phyloP scores from a whole-genome alignment of 768 basidiomycete genomes.

The Mycena filopes region DNA sequence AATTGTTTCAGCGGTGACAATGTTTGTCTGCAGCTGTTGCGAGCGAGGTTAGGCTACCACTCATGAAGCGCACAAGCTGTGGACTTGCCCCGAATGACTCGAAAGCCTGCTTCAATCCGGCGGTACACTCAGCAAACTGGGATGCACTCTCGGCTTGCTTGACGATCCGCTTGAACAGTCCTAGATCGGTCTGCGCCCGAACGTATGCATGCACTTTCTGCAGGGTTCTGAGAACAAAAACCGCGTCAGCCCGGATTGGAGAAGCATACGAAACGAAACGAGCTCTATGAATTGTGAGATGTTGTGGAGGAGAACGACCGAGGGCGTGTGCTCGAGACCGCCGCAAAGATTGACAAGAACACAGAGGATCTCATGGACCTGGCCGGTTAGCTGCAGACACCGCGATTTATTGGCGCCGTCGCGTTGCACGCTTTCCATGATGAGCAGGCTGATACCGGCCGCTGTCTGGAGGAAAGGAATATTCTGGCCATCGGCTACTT shows the following conservation, averaged over 20 bases:
- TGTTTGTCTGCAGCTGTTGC: background rate
- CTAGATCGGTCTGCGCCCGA: background rate
- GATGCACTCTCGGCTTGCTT: background rate
- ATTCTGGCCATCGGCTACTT: background rate
- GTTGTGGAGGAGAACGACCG: background rate
- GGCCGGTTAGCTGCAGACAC: background rate
- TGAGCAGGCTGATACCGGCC: background rate
- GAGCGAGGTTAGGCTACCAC: too few species aligned
- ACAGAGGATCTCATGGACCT: background rate
- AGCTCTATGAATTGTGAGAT: background rate
- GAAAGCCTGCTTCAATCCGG: background rate
- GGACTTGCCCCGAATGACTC: background rate
- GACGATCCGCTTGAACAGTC: constrained; percentile 5
- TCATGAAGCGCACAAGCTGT: too few species aligned
- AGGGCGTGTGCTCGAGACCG: background rate
- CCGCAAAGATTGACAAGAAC: background rate
- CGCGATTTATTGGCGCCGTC: background rate
- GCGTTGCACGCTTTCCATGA: background rate
- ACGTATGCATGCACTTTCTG: constrained; percentile 2
- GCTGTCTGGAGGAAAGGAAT: background rate
- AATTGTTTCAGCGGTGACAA: background rate
- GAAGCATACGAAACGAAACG: background rate
- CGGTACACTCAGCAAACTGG: background rate
- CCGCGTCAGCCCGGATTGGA: too few species aligned
- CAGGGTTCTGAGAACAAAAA: background rate